A percentile compares a stretch with the other conserved stretches of the same genome.
Evolutionary conservation across 1,139 yeast species (phyloP).

Genomic region (Starmera stellimalicola): DNA sequence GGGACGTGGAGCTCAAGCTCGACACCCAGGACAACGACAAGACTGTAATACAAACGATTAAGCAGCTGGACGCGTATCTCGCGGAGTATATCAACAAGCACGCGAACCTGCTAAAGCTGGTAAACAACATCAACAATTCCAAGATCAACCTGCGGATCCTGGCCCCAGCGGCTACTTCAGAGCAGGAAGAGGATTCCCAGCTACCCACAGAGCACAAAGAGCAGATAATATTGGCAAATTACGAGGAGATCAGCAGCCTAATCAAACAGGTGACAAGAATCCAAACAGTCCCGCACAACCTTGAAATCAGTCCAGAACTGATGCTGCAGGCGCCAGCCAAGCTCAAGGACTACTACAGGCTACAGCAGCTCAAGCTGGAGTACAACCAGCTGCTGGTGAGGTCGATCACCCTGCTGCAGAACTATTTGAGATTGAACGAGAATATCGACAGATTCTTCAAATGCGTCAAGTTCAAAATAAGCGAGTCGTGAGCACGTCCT

Average conservation of each 20-base stretch:
- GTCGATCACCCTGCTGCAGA: constrained; percentile 15
- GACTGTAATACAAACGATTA: background rate
- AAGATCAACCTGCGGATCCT: background rate
- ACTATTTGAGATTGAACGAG: constrained; percentile 9
- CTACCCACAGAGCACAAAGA: background rate
- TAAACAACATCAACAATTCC: constrained; percentile 1
- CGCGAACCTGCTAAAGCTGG: background rate
- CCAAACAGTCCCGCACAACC: background rate
- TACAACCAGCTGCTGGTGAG: constrained; percentile 15
- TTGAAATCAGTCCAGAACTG: constrained; percentile 1
- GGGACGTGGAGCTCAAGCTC: background rate
- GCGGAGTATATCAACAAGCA: background rate
- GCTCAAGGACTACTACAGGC: constrained; percentile 1
- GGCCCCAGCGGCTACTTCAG: background rate
- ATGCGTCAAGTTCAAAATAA: too few relatives aligned
- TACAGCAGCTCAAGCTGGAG: constrained; percentile 8
- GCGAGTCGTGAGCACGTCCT: too few relatives aligned
- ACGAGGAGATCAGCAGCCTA: constrained; percentile 3
- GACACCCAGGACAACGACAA: background rate
- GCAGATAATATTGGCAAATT: constrained; percentile 8
- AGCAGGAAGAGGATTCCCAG: background rate
- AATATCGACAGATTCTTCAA: constrained; percentile 7
- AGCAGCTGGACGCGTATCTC: background rate
- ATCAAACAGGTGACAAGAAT: constrained; percentile 2
- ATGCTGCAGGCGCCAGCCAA: background rate